phyloP scores from a whole-genome alignment of 2,329 filamentous ascomycete species.

The Polychaeton citri region DNA sequence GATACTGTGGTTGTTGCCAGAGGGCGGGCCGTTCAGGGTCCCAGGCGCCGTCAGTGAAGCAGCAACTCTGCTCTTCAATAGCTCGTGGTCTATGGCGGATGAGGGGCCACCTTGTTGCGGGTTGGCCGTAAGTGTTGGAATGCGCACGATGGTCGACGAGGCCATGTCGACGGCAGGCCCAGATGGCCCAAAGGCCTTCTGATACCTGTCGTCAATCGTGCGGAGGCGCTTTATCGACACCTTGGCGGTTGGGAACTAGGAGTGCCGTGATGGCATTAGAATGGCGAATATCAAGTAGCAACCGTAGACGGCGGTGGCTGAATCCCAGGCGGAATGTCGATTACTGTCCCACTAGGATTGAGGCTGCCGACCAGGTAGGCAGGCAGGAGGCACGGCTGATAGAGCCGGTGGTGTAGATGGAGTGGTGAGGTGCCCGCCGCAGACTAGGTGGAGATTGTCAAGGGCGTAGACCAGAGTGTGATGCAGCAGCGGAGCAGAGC shows the following conservation, averaged over 20 bases:
- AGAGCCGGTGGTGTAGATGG: no score
- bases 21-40: conserved; percentile 23
- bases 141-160: conserved; percentile 1
- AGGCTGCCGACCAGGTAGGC: no score
- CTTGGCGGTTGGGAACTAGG: background rate
- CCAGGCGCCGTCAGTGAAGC: conserved; percentile 12
- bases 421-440: no score
- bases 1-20: conserved; percentile 29
- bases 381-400: no score
- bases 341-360: no score
- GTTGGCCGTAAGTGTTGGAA: background rate
- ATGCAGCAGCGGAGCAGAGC: no score
- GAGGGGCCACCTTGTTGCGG: background rate
- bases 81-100: conserved; percentile 3
- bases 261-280: background rate
- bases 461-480: no score
- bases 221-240: conserved; percentile 1
- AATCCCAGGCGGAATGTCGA: no score
- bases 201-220: conserved; percentile 2
- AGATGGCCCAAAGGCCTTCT: conserved; percentile 3
- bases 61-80: conserved; percentile 8
- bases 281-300: background rate
- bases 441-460: no score
- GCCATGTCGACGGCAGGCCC: conserved; percentile 3
- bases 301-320: background rate